Evolutionary conservation across 2,329 filamentous ascomycete genomes (phyloP).

Genomic region (Sphaerostilbella broomeana): DNA sequence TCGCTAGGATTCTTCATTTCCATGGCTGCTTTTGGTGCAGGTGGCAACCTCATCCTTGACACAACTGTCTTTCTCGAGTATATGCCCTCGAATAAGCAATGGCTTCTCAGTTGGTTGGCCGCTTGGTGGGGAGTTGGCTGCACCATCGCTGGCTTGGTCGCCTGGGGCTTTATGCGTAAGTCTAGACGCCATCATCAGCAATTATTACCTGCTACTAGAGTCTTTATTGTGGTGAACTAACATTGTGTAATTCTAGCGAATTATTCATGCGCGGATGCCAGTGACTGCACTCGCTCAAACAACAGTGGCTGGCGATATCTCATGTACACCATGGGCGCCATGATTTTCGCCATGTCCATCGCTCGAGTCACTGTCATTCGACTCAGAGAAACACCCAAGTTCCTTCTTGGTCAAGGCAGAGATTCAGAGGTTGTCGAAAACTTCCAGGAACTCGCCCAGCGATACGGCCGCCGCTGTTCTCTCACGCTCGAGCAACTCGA

Average conservation of each 20-base stretch:
- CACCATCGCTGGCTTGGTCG: conserved; percentile 41
- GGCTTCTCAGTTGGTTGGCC: conserved; percentile 57
- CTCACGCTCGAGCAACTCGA: conserved; percentile 34
- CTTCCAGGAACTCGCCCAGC: conserved; percentile 32
- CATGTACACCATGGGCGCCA: conserved; percentile 39
- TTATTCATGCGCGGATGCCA: conserved; percentile 27
- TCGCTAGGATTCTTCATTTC: conserved; percentile 55
- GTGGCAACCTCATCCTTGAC: conserved; percentile 59
- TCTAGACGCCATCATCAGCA: too few relatives aligned
- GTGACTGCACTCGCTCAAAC: conserved; percentile 32
- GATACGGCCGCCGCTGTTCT: conserved; percentile 34
- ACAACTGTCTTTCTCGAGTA: conserved; percentile 46
- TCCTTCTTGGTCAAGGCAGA: conserved; percentile 44
- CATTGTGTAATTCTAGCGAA: not conserved
- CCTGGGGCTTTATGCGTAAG: conserved; percentile 40
- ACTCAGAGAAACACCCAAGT: conserved; percentile 55
- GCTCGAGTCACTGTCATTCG: conserved; percentile 47
- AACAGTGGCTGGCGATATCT: conserved; percentile 48
- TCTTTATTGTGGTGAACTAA: too few relatives aligned
- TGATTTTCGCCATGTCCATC: conserved; percentile 45
- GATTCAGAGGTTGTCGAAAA: conserved; percentile 44
- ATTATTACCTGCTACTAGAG: too few relatives aligned
- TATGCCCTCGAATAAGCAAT: conserved; percentile 49
- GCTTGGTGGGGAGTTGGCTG: conserved; percentile 45
- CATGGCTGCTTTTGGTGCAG: conserved; percentile 54